phyloP scores from a whole-genome alignment of 345 rosid species.

The Passiflora organensis region DNA sequence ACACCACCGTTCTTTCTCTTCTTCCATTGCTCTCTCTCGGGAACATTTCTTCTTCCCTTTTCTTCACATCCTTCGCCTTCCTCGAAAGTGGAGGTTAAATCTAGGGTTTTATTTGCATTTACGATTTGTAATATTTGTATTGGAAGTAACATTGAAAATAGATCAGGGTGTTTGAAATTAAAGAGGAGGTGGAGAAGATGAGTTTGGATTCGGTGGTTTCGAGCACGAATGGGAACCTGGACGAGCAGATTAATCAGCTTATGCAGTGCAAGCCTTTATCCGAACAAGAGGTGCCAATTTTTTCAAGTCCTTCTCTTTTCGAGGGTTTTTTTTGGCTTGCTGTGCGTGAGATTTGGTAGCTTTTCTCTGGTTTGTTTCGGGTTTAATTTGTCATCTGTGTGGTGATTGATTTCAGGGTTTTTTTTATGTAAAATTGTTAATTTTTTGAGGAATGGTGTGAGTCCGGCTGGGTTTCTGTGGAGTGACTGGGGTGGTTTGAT shows the following conservation, averaged over 20 bases:
- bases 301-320: no score
- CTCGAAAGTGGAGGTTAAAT: no score
- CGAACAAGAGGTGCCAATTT: constrained; percentile 38
- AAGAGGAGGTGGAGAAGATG: constrained; percentile 21
- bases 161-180: not conserved
- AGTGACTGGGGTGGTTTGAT: not conserved
- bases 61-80: no score
- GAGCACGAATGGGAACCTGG: constrained; percentile 42
- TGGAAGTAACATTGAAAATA: no score
- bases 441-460: not conserved
- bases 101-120: constrained; percentile 16
- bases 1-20: constrained; percentile 16
- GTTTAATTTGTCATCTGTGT: not conserved
- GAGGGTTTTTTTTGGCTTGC: not conserved
- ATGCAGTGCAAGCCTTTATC: constrained; percentile 65
- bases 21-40: not conserved
- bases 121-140: no score
- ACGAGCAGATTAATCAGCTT: constrained; percentile 53
- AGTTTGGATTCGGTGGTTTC: constrained; percentile 40
- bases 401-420: not conserved
- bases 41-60: not conserved
- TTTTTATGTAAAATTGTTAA: no score
- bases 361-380: not conserved
- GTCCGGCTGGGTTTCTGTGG: not conserved
- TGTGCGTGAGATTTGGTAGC: no score